Evolutionary conservation across 225 moss, liverwort and hornwort genomes (phyloP), one percentile per base, ranked within the genome.

Genomic region (Anthoceros angustus): DNA sequence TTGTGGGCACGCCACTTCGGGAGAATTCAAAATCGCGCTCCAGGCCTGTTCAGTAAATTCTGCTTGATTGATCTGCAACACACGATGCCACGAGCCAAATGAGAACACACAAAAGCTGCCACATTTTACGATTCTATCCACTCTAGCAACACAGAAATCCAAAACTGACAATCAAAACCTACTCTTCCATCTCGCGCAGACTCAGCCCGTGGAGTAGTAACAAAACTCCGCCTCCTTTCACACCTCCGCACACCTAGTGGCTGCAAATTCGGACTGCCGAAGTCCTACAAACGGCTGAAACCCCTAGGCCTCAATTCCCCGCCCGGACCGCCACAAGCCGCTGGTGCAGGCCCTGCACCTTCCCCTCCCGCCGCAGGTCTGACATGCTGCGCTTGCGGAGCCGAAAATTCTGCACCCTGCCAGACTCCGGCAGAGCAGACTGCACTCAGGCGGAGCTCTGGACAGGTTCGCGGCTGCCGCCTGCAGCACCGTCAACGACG

Each of bases 41-140:
- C 95, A 98, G 4, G 95, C 95, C 95, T 91, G 88, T 60, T 88
- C 91, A 40, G 95, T 91, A 42, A 98, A 98, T 61, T 98, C 91
- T 8, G 79, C 85, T 68, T 91, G 91, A 72, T 81, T 91, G 64
- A 98, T 98, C 93, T 93, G 87, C 66, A 55, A 18, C 32, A 32
- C 32, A 48, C 2, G 18, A 12, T 48, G 46, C 46, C 46, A 48
- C 14, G 14, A 48, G 2, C 3, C 46, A 48, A 32, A 32, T 48
- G 46, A 48, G 46, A 48, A 12, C 2, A 18, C 46, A 12, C 18
- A 1, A 12, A 48, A 18, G 5, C 46, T 12, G 12, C 12, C 46
- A 48, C 46, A 48, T 48, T 0, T 48, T 2, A 12, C 12, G 1
- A 12, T 6, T 2, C 46, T 12, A 12, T 48, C 5, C 18, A 12